Conservation (phyloP, 2,329 filamentous ascomycete genomes). For the Madurella fahalii region DNA sequence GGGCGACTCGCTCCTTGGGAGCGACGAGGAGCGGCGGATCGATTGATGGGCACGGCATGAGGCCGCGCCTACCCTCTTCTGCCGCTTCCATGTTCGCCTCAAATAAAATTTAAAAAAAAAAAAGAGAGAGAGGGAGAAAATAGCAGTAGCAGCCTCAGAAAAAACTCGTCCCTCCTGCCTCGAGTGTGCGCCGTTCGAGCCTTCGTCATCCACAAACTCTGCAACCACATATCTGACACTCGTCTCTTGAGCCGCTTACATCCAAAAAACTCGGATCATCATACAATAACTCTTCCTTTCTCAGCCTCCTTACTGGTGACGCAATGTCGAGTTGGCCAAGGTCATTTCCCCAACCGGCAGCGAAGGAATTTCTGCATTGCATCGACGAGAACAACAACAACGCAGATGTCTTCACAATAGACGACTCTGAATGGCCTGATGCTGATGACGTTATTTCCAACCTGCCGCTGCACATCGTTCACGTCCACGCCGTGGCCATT, state of each 20-base stretch:
- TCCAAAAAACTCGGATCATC: neutral
- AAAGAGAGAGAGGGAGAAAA: no score
- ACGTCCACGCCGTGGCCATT: constrained; percentile 30
- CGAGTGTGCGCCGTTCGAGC: neutral
- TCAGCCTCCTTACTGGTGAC: neutral
- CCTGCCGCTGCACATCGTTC: constrained; percentile 28
- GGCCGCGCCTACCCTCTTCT: neutral
- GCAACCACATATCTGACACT: no score
- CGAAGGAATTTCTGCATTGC: neutral
- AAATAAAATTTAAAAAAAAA: no score
- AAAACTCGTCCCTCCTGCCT: neutral
- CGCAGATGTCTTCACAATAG: constrained; percentile 3
- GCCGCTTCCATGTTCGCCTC: neutral
- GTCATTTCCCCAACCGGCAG: neutral
- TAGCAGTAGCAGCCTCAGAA: neutral
- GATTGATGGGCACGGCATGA: neutral
- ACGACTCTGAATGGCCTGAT: constrained; percentile 7
- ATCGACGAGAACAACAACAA: constrained; percentile 7
- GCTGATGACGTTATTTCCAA: constrained; percentile 6
- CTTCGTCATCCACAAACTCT: neutral
- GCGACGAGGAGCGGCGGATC: constrained; percentile 29
- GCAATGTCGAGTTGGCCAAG: constrained; percentile 6
- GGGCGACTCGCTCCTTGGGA: constrained; percentile 35
- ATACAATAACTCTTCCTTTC: neutral
- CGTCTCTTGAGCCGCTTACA: no score